Conservation (phyloP, 1,284 basidiomycete species). For the Microbotryum lychnidis-dioicae region DNA sequence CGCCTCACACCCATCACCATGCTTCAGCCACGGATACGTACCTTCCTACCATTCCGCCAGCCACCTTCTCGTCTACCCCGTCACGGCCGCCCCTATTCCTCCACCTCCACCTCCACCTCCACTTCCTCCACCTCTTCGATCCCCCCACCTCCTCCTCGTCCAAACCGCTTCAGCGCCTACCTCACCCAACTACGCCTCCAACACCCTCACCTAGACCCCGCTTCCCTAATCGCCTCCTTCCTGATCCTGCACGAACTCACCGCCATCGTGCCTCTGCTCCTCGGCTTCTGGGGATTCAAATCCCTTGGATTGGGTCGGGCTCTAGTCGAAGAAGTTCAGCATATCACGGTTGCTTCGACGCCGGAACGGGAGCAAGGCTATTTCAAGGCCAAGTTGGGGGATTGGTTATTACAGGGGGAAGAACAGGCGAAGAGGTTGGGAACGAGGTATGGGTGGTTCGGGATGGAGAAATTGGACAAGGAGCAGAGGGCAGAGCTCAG, state of each 20-base stretch:
- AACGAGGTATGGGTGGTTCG: constrained; percentile 68
- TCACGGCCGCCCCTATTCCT: background rate
- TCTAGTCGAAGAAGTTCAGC: constrained; percentile 47
- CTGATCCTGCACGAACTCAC: constrained; percentile 79
- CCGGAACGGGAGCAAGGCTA: background rate
- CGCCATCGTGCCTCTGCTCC: constrained; percentile 65
- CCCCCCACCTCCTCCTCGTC: background rate
- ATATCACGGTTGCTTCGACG: constrained; percentile 12
- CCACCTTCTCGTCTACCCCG: background rate
- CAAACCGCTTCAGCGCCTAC: constrained; percentile 6
- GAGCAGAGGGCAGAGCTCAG: constrained; percentile 14
- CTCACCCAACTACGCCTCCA: constrained; percentile 10
- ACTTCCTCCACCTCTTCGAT: background rate
- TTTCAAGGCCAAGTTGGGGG: constrained; percentile 40
- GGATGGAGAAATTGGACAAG: constrained; percentile 54
- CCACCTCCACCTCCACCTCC: background rate
- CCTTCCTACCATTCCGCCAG: too few species aligned
- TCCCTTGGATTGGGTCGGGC: constrained; percentile 62
- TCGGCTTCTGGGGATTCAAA: constrained; percentile 64
- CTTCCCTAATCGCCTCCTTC: constrained; percentile 71
- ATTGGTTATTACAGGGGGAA: constrained; percentile 68
- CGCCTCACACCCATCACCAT: too few species aligned
- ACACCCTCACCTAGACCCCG: constrained; percentile 50
- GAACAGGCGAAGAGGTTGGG: constrained; percentile 63
- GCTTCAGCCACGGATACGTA: too few species aligned